Percentiles rank a stretch among this genome's conserved stretches.
Conservation (phyloP, 2,329 filamentous ascomycete genomes). For the Cercospora sesami region DNA sequence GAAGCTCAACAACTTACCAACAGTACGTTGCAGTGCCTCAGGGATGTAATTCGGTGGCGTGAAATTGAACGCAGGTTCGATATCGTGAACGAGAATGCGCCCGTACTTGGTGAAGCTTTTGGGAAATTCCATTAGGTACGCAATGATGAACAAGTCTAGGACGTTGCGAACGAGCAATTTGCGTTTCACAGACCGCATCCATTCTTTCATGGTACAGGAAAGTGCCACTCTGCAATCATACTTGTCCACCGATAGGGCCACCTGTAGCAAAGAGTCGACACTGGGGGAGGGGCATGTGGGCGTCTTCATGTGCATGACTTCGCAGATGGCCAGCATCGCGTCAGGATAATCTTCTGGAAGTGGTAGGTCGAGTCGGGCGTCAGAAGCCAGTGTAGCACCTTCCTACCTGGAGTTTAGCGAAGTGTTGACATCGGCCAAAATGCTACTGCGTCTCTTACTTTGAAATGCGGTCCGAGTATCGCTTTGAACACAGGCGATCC, state of each 20-base stretch:
- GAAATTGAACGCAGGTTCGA: background rate
- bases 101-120: background rate
- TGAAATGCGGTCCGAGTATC: constrained; percentile 19
- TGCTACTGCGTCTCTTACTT: background rate
- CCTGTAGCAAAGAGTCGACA: background rate
- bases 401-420: background rate
- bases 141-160: background rate
- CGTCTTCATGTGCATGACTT: background rate
- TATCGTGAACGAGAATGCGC: background rate
- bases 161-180: too few relatives aligned
- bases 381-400: background rate
- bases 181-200: background rate
- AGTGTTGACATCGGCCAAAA: background rate
- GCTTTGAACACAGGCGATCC: constrained; percentile 18
- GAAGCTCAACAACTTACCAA: background rate
- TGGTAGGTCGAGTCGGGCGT: background rate
- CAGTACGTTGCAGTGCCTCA: background rate
- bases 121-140: background rate
- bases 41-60: background rate
- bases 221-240: background rate
- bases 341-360: background rate
- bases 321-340: background rate
- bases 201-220: background rate
- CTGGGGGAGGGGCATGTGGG: background rate
- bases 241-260: constrained; percentile 2